phyloP scores from a whole-genome alignment of 768 basidiomycete species.

The Russula ochroleuca region DNA sequence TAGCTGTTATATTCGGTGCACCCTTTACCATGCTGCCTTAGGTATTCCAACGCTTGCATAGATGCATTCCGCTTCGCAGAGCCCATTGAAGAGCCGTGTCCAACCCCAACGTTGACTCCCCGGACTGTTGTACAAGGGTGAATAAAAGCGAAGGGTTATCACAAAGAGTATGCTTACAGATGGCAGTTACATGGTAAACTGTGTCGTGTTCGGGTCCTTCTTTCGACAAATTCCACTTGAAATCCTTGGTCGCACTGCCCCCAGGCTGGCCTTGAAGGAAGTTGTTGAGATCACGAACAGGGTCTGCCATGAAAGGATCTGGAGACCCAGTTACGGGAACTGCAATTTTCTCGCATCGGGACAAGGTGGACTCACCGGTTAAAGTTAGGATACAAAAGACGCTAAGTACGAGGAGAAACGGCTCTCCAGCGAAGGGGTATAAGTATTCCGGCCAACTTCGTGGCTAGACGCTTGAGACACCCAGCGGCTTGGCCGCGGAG shows the following conservation, averaged over 20 bases:
- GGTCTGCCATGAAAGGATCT: constrained; percentile 18
- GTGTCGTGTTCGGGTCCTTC: constrained; percentile 10
- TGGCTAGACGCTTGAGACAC: background rate
- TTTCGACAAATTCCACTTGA: constrained; percentile 6
- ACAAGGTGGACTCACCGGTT: background rate
- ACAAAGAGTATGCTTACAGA: constrained; percentile 11
- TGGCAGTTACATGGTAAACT: constrained; percentile 12
- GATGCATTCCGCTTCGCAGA: constrained; percentile 21
- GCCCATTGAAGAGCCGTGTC: constrained; percentile 16
- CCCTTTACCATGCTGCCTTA: constrained; percentile 14
- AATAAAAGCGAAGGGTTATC: background rate
- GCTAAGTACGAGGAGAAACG: background rate
- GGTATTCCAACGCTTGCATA: constrained; percentile 14
- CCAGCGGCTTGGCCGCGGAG: background rate
- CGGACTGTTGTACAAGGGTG: constrained; percentile 2
- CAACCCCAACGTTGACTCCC: constrained; percentile 19
- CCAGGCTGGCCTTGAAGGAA: constrained; percentile 11
- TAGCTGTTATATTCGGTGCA: background rate
- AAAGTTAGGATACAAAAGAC: background rate
- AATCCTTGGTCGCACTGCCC: constrained; percentile 10
- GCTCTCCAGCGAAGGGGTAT: background rate
- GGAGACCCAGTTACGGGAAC: background rate
- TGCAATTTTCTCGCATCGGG: background rate
- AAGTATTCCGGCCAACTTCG: background rate
- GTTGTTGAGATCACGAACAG: constrained; percentile 27